phyloP scores from a whole-genome alignment of 805 yeast genomes.

The Lipomyces sp. region DNA sequence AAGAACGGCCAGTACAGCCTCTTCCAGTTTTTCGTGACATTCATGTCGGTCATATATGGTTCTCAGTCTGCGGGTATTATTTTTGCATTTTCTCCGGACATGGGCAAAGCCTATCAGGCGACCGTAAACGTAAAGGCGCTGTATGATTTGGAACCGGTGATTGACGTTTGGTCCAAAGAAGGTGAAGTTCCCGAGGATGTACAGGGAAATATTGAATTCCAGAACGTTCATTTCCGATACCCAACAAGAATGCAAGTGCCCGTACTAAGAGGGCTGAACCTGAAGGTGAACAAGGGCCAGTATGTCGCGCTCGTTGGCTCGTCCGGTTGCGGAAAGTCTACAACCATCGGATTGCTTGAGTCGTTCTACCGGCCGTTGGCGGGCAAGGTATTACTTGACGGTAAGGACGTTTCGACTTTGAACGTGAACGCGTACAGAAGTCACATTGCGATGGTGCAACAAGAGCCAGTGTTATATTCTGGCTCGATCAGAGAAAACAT shows the following conservation, averaged over 20 bases:
- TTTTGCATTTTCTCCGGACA: conserved; percentile 45
- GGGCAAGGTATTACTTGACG: conserved; percentile 53
- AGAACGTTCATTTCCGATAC: conserved; percentile 35
- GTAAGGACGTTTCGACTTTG: conserved; percentile 46
- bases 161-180: conserved; percentile 36
- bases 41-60: conserved; percentile 41
- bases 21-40: conserved; percentile 42
- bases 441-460: conserved; percentile 58
- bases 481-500: conserved; percentile 77
- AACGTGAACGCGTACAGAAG: conserved; percentile 51
- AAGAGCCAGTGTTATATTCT: conserved; percentile 60
- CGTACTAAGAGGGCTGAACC: conserved; percentile 30
- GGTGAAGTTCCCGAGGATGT: conserved; percentile 33
- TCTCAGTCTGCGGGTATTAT: conserved; percentile 44
- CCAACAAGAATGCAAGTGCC: conserved; percentile 34
- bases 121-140: conserved; percentile 37
- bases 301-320: conserved; percentile 92
- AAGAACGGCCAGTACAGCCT: conserved; percentile 35
- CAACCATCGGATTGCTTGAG: conserved; percentile 51
- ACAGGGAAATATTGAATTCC: conserved; percentile 53
- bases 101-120: conserved; percentile 44
- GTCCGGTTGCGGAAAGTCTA: conserved; percentile 52
- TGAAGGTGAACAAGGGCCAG: conserved; percentile 61
- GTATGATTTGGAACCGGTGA: conserved; percentile 37
- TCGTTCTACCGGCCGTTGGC: conserved; percentile 50